phyloP scores from a whole-genome alignment of 257 asterid species.

The Solanum paucissectum region DNA sequence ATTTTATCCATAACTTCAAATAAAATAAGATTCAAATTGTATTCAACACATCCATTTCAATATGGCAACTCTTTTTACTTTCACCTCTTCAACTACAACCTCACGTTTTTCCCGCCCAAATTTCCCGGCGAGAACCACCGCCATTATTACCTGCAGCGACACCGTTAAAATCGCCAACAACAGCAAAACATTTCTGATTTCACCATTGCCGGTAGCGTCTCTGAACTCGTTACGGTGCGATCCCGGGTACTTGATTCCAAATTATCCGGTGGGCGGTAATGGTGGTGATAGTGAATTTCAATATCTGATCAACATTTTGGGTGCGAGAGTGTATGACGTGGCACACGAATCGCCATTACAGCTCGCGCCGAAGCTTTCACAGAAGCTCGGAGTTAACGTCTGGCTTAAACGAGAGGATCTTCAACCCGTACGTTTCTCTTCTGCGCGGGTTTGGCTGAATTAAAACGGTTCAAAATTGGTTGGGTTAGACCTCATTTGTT shows the following conservation, averaged over 20 bases:
- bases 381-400: constrained; percentile 48
- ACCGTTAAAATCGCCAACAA: background rate
- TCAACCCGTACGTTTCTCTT: constrained; percentile 51
- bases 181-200: background rate
- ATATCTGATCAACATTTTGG: constrained; percentile 60
- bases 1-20: too few species aligned
- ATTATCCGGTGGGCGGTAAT: constrained; percentile 4
- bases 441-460: background rate
- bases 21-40: too few species aligned
- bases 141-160: constrained; percentile 3
- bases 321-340: constrained; percentile 79
- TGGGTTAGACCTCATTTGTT: background rate
- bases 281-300: constrained; percentile 30
- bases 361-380: constrained; percentile 70
- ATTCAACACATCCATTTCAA: background rate
- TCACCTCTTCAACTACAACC: background rate
- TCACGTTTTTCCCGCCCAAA: constrained; percentile 17
- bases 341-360: constrained; percentile 77
- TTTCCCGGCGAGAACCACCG: background rate
- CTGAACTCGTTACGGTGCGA: constrained; percentile 54
- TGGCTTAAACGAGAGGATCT: constrained; percentile 92
- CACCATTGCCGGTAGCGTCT: constrained; percentile 20
- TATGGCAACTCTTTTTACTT: constrained; percentile 38
- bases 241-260: constrained; percentile 47
- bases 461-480: background rate